Evolutionary conservation across 1,284 basidiomycete genomes (phyloP).

Genomic region (Meira miltonrushii): DNA sequence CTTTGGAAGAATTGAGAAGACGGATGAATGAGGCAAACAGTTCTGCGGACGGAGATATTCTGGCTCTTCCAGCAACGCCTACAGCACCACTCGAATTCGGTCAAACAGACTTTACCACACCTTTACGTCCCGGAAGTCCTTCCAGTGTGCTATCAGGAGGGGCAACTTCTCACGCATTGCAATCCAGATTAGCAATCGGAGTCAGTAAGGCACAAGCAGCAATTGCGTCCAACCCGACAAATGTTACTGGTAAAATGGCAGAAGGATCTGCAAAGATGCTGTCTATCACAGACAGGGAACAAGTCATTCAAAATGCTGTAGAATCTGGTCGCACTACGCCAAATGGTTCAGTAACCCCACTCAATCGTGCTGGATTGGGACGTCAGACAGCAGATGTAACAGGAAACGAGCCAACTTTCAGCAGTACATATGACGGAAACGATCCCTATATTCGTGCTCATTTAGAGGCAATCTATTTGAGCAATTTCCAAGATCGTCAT

Average conservation of each 20-base stretch:
- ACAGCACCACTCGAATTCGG: not conserved
- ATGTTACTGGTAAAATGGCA: slow-evolving; percentile 33
- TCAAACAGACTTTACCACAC: not conserved
- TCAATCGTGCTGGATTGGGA: slow-evolving; percentile 15
- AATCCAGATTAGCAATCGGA: slow-evolving; percentile 26
- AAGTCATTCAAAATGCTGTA: slow-evolving; percentile 9
- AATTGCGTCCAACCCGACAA: slow-evolving; percentile 24
- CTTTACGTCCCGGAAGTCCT: slow-evolving; percentile 2
- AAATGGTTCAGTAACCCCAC: slow-evolving; percentile 24
- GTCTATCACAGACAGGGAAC: slow-evolving; percentile 15
- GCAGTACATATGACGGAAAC: slow-evolving; percentile 43
- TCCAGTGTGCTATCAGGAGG: not conserved
- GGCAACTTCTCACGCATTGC: slow-evolving; percentile 1
- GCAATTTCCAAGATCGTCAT: slow-evolving; percentile 30
- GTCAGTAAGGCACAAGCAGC: slow-evolving; percentile 32
- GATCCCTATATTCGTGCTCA: slow-evolving; percentile 49
- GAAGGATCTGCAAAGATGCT: slow-evolving; percentile 25
- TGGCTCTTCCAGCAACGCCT: not conserved
- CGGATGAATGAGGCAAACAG: slow-evolving; percentile 14
- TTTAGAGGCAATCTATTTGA: slow-evolving; percentile 37
- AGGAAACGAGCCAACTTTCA: slow-evolving; percentile 16
- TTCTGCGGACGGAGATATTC: not conserved
- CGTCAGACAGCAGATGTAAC: slow-evolving; percentile 12
- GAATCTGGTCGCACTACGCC: slow-evolving; percentile 23
- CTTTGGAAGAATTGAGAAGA: slow-evolving; percentile 32